A percentile compares a stretch with the other conserved stretches of the same genome.
Evolutionary conservation across 441 rosid species (phyloP).

Genomic region (Kokia cookei): DNA sequence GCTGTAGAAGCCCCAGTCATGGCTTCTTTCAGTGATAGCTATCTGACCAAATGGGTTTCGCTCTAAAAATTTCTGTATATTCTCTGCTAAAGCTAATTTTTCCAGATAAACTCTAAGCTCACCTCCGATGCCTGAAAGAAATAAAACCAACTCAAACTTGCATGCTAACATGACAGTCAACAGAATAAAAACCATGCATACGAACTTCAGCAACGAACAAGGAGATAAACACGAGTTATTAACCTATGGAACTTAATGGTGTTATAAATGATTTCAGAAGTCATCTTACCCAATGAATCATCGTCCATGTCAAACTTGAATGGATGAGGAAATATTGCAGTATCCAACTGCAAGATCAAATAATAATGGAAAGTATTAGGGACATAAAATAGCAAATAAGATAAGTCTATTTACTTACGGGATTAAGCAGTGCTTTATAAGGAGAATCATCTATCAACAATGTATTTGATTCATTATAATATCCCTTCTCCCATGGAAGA

Average conservation of each 20-base stretch:
- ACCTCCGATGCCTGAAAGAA: conserved; percentile 51
- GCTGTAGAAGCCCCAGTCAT: conserved; percentile 57
- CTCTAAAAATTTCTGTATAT: conserved; percentile 53
- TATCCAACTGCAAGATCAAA: conserved; percentile 38
- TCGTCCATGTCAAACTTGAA: conserved; percentile 46
- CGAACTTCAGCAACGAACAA: background rate
- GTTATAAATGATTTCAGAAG: background rate
- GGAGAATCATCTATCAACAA: conserved; percentile 85
- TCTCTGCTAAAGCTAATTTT: conserved; percentile 41
- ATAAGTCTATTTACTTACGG: conserved; percentile 40
- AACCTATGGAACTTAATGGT: background rate
- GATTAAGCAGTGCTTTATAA: conserved; percentile 86
- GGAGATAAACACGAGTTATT: background rate
- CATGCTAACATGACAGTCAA: background rate
- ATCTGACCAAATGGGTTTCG: conserved; percentile 67
- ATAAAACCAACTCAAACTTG: background rate
- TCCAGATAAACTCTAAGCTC: conserved; percentile 65
- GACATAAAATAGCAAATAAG: background rate
- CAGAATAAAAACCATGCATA: background rate
- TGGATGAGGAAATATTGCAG: conserved; percentile 72
- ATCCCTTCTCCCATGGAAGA: conserved; percentile 62
- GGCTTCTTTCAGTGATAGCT: conserved; percentile 45
- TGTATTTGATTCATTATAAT: conserved; percentile 70
- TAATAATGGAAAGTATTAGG: background rate
- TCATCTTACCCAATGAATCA: conserved; percentile 51